Percentiles rank a stretch among this genome's conserved stretches.
Conservation (phyloP, 2,329 filamentous ascomycete species). For the Aspergillus thermomutatus region DNA sequence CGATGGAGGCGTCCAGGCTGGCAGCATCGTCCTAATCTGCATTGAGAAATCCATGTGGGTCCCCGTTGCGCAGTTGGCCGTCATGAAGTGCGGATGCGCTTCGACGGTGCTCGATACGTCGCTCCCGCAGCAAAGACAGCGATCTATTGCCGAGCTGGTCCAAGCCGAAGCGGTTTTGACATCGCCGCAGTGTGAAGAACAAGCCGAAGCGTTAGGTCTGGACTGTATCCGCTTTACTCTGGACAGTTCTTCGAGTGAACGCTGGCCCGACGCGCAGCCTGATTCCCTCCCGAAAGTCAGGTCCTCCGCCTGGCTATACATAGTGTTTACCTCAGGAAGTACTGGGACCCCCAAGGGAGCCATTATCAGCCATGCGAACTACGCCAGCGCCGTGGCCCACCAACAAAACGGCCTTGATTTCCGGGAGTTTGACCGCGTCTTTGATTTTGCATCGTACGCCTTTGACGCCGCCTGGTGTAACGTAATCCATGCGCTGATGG, state of each 20-base stretch:
- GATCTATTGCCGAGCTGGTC: too few species aligned
- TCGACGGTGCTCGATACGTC: constrained; percentile 20
- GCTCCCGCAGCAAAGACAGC: constrained; percentile 13
- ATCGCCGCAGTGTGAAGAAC: too few species aligned
- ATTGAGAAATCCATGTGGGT: constrained; percentile 9
- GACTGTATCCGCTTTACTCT: too few species aligned
- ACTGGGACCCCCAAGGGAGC: constrained; percentile 46
- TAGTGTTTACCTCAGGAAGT: neutral
- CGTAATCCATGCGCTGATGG: constrained; percentile 47
- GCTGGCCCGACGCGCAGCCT: too few species aligned
- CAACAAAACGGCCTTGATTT: constrained; percentile 46
- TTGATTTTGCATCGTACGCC: constrained; percentile 50
- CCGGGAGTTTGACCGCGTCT: constrained; percentile 52
- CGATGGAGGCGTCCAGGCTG: too few species aligned
- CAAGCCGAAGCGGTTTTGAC: too few species aligned
- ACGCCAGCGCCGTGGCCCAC: constrained; percentile 49
- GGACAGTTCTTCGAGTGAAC: too few species aligned
- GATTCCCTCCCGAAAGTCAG: neutral
- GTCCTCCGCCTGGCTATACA: neutral
- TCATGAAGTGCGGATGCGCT: constrained; percentile 18
- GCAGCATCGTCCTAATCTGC: too few species aligned
- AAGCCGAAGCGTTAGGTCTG: too few species aligned
- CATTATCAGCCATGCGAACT: constrained; percentile 54
- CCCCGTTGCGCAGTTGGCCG: constrained; percentile 17
- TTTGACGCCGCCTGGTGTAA: constrained; percentile 49